Evolutionary conservation across 2,329 filamentous ascomycete species (phyloP).

Genomic region (Xylariaceae sp.): DNA sequence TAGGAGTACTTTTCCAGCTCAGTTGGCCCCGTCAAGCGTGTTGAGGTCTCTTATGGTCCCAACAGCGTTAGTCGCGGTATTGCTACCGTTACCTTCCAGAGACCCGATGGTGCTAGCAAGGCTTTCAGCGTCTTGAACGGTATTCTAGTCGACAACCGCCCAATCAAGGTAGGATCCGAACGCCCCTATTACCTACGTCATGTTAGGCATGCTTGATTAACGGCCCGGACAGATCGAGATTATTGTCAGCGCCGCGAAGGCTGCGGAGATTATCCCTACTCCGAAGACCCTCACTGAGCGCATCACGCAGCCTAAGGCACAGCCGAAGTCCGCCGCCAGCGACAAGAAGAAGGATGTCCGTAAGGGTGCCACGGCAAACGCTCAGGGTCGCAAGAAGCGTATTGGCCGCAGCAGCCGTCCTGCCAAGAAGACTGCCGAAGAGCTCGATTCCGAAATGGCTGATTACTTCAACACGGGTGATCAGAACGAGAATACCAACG

Average conservation of each 20-base stretch:
- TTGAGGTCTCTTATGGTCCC: conserved; percentile 87
- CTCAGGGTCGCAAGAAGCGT: conserved; percentile 46
- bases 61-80: conserved; percentile 88
- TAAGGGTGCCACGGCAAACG: conserved; percentile 40
- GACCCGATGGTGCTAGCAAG: conserved; percentile 74
- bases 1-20: conserved; percentile 96
- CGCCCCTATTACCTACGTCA: background rate
- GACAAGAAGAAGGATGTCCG: conserved; percentile 59
- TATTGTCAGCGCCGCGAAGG: conserved; percentile 71
- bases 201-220: conserved; percentile 18
- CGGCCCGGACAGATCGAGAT: conserved; percentile 68
- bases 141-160: conserved; percentile 79
- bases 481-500: conserved; percentile 42
- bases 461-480: conserved; percentile 72
- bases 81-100: conserved; percentile 81
- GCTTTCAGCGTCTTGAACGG: conserved; percentile 82
- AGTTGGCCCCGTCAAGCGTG: conserved; percentile 84
- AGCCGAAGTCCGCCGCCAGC: conserved; percentile 75
- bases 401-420: conserved; percentile 58
- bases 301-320: conserved; percentile 65
- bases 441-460: conserved; percentile 95
- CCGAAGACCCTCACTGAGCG: conserved; percentile 75
- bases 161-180: conserved; percentile 70
- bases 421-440: conserved; percentile 84
- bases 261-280: conserved; percentile 60